Percentiles rank a stretch among this genome's conserved stretches.
Conservation (phyloP, 2,329 filamentous ascomycete genomes). For the Tolypocladium endophyticum region DNA sequence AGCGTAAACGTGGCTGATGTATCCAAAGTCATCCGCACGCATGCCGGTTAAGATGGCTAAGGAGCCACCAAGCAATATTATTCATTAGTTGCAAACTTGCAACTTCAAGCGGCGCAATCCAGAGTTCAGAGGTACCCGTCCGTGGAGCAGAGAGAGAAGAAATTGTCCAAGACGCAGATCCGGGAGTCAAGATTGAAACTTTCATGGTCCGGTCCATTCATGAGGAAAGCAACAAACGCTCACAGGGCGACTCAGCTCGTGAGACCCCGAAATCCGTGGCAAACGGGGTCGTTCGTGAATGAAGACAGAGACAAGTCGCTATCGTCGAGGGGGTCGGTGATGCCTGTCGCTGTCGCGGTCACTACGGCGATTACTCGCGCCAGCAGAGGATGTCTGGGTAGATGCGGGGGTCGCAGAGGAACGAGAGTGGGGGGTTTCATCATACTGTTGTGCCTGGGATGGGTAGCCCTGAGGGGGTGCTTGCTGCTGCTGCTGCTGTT, state of each 20-base stretch:
- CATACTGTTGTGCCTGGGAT: conserved; percentile 41
- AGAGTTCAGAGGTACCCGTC: conserved; percentile 12
- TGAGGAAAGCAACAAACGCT: conserved; percentile 19
- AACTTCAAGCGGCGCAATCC: conserved; percentile 13
- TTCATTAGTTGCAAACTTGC: conserved; percentile 19
- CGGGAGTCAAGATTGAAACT: conserved; percentile 13
- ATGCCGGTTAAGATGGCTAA: conserved; percentile 8
- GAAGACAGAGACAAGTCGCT: conserved; percentile 8
- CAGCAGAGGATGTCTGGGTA: conserved; percentile 27
- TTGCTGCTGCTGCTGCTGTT: conserved; percentile 12
- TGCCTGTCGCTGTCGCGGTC: conserved; percentile 32
- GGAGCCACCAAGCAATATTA: conserved; percentile 12
- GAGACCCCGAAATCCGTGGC: conserved; percentile 4
- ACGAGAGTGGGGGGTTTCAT: conserved; percentile 30
- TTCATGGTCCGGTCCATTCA: conserved; percentile 16
- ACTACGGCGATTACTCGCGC: conserved; percentile 27
- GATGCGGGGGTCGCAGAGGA: conserved; percentile 25
- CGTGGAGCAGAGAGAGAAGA: conserved; percentile 11
- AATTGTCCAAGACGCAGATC: conserved; percentile 14
- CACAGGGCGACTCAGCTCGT: conserved; percentile 7
- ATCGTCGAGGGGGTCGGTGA: conserved; percentile 27
- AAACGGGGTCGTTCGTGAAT: conserved; percentile 9
- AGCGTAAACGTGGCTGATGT: conserved; percentile 1
- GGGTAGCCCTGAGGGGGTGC: conserved; percentile 21
- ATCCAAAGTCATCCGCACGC: conserved; percentile 3